phyloP scores from a whole-genome alignment of 805 yeast species.

The Candida germanica region DNA sequence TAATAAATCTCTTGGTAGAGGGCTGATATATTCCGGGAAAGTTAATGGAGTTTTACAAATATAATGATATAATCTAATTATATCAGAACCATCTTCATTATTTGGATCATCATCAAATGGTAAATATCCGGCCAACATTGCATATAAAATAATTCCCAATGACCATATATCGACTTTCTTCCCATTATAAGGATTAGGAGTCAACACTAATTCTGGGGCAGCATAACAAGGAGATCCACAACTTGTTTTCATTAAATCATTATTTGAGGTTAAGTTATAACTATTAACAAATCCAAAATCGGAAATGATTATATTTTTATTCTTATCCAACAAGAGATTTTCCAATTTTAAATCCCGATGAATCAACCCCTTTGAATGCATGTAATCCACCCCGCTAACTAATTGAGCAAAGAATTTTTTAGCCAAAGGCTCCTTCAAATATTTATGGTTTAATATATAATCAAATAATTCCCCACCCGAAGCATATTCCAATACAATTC shows the following conservation, averaged over 20 bases:
- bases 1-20: slow-evolving; percentile 85
- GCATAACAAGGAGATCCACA: slow-evolving; percentile 99
- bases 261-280: slow-evolving; percentile 46
- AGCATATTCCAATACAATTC: slow-evolving; percentile 94
- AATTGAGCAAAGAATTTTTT: slow-evolving; percentile 88
- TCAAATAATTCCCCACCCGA: slow-evolving; percentile 97
- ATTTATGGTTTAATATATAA: slow-evolving; percentile 81
- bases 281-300: slow-evolving; percentile 96
- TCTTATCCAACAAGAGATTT: slow-evolving; percentile 74
- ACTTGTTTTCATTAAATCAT: slow-evolving; percentile 86
- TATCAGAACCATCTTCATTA: slow-evolving; percentile 94
- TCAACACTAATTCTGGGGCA: slow-evolving; percentile 93
- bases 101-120: slow-evolving; percentile 98
- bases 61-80: slow-evolving; percentile 84
- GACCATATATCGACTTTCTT: slow-evolving; percentile 97
- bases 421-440: slow-evolving; percentile 82
- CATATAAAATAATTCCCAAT: slow-evolving; percentile 90
- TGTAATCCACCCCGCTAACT: slow-evolving; percentile 88
- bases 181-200: slow-evolving; percentile 84
- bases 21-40: slow-evolving; percentile 90
- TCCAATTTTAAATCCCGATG: slow-evolving; percentile 78
- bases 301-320: slow-evolving; percentile 79
- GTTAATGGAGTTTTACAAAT: slow-evolving; percentile 89
- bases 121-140: slow-evolving; percentile 94
- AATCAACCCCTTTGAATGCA: slow-evolving; percentile 76